Percentiles rank a stretch among this genome's conserved stretches.
phyloP scores from a whole-genome alignment of 2,329 filamentous ascomycete genomes.

The Pseudogymnoascus sp. region DNA sequence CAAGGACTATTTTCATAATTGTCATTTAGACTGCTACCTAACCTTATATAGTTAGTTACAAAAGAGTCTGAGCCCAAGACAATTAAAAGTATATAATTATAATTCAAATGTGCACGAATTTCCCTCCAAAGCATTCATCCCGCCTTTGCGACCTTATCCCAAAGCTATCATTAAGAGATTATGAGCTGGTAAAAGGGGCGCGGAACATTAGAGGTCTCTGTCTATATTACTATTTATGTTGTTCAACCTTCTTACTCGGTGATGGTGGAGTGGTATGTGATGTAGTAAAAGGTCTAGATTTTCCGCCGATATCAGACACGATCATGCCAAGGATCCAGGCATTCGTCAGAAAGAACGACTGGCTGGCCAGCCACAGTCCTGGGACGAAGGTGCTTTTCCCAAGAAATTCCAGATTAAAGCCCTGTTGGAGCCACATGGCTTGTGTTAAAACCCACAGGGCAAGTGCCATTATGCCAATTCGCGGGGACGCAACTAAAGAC shows the following conservation, averaged over 20 bases:
- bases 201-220: neutral
- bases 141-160: neutral
- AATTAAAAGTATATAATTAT: too few species aligned
- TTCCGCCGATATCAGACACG: slow-evolving; percentile 50
- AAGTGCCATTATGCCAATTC: slow-evolving; percentile 57
- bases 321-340: slow-evolving; percentile 80
- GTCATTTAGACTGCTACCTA: too few species aligned
- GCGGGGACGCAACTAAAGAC: slow-evolving; percentile 53
- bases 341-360: slow-evolving; percentile 79
- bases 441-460: slow-evolving; percentile 70
- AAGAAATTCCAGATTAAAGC: slow-evolving; percentile 68
- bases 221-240: neutral
- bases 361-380: slow-evolving; percentile 67
- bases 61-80: neutral
- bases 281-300: neutral
- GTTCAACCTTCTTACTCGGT: neutral
- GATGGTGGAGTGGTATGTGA: neutral
- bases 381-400: slow-evolving; percentile 78
- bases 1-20: too few species aligned
- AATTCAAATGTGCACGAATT: neutral
- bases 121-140: neutral
- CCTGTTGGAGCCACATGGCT: slow-evolving; percentile 67
- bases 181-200: neutral
- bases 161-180: neutral
- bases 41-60: too few species aligned